These are phyloP conservation scores for Gentiana macrophylla DNA, from an alignment of 257 asterid species.

Conservation along the genomic window DNA sequence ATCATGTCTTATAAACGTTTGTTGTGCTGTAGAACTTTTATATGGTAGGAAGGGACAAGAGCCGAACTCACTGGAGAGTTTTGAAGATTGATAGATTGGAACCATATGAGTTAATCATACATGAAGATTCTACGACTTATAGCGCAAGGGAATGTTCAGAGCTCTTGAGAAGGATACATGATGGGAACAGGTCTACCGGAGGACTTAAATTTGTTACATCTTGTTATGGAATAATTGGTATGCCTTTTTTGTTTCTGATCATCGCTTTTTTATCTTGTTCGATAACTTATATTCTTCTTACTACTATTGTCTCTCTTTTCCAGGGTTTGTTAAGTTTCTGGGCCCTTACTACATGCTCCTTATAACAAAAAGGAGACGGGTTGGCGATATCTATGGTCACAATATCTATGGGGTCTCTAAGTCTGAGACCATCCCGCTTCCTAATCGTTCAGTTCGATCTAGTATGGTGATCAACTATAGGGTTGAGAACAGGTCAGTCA, in stretches of 20 bases:
- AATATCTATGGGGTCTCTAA: slow-evolving; percentile 64
- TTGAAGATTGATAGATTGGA: slow-evolving; percentile 84
- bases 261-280: slow-evolving; percentile 8
- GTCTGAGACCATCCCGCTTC: slow-evolving; percentile 74
- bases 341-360: slow-evolving; percentile 95
- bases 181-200: slow-evolving; percentile 80
- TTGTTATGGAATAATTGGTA: slow-evolving; percentile 97
- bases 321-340: slow-evolving; percentile 84
- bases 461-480: slow-evolving; percentile 41
- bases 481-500: slow-evolving; percentile 74
- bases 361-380: slow-evolving; percentile 80
- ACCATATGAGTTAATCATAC: slow-evolving; percentile 64
- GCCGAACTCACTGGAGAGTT: slow-evolving; percentile 76
- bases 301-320: slow-evolving; percentile 12
- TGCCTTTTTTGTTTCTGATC: slow-evolving; percentile 13
- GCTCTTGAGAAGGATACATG: slow-evolving; percentile 76
- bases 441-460: slow-evolving; percentile 55
- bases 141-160: slow-evolving; percentile 86
- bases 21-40: slow-evolving; percentile 58
- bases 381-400: slow-evolving; percentile 90
- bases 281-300: slow-evolving; percentile 7
- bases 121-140: slow-evolving; percentile 76
- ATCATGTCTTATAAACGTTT: too few species aligned
- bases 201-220: slow-evolving; percentile 84
- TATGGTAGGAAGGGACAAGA: slow-evolving; percentile 93